Percentiles rank a stretch among this genome's conserved stretches.
These are phyloP conservation scores for Brachypodium distachyon DNA, from an alignment of 202 grass and related monocot species.

Conservation along the genomic window DNA sequence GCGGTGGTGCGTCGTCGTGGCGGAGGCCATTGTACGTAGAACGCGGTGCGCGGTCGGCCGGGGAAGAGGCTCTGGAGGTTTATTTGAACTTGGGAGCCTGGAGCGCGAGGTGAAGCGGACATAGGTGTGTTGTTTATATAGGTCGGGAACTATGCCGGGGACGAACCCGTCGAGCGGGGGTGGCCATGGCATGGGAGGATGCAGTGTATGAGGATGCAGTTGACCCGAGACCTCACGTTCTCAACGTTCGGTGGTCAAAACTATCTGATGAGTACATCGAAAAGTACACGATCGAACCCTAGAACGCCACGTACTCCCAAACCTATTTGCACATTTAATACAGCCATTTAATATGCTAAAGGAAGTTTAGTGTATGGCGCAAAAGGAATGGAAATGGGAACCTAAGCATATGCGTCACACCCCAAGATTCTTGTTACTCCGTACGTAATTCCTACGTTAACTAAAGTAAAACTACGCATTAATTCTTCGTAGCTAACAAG, in stretches of 20 bases:
- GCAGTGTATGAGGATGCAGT: no score
- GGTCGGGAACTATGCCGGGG: not conserved
- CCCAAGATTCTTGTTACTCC: not conserved
- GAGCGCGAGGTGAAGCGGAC: not conserved
- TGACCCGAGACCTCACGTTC: no score
- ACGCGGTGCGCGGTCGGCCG: not conserved
- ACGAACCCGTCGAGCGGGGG: not conserved
- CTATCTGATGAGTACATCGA: not conserved
- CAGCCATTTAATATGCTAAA: not conserved
- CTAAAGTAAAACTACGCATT: not conserved
- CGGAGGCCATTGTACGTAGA: conserved; percentile 9
- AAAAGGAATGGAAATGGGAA: not conserved
- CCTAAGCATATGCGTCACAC: not conserved
- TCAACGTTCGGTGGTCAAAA: no score
- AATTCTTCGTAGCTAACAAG: not conserved
- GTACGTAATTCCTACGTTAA: not conserved
- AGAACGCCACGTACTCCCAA: no score
- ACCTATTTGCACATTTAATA: no score
- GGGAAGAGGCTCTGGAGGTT: not conserved
- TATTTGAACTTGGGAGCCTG: not conserved
- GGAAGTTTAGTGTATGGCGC: not conserved
- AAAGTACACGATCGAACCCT: no score
- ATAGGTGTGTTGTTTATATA: conserved; percentile 27
- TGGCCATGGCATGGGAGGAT: not conserved
- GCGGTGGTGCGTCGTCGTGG: not conserved